Percentiles rank a stretch among this genome's conserved stretches.
phyloP scores from a whole-genome alignment of 495 filamentous ascomycete genomes.

The Talaromyces ruber region DNA sequence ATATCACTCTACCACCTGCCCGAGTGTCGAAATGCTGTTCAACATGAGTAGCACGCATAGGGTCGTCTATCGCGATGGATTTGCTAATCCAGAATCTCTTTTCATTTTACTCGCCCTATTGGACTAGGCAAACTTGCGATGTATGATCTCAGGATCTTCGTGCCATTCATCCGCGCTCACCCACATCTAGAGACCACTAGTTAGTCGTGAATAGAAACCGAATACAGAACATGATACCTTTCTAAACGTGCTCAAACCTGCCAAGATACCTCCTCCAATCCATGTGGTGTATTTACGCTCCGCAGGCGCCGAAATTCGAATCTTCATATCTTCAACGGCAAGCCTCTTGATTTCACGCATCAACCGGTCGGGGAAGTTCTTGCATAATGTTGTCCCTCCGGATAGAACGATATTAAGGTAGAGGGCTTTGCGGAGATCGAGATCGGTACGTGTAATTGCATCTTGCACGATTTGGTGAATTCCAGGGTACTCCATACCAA shows the following conservation, averaged over 20 bases:
- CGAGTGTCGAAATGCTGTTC: not conserved
- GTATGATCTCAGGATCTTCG: constrained; percentile 97
- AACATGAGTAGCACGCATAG: too few species aligned
- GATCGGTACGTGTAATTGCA: constrained; percentile 91
- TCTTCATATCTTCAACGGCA: constrained; percentile 97
- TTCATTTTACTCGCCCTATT: not conserved
- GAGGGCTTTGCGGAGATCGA: constrained; percentile 88
- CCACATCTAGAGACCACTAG: constrained; percentile 74
- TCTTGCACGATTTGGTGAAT: constrained; percentile 97
- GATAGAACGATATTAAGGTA: constrained; percentile 97
- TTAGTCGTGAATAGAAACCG: constrained; percentile 7
- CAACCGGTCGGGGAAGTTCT: constrained; percentile 91
- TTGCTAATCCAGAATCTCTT: not conserved
- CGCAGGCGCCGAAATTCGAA: constrained; percentile 96
- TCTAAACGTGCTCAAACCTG: constrained; percentile 93
- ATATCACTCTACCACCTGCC: not conserved
- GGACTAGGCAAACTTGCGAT: constrained; percentile 82
- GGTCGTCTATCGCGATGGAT: not conserved
- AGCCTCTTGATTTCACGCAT: constrained; percentile 85
- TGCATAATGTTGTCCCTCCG: constrained; percentile 83
- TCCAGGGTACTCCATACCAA: constrained; percentile 93
- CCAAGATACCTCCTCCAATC: constrained; percentile 97
- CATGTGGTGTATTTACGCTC: constrained; percentile 97
- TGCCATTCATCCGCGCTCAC: constrained; percentile 99
- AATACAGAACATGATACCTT: constrained; percentile 52